Percentiles rank a stretch among this genome's conserved stretches.
Evolutionary conservation across 345 rosid species (phyloP).

Genomic region (Acer negundo): DNA sequence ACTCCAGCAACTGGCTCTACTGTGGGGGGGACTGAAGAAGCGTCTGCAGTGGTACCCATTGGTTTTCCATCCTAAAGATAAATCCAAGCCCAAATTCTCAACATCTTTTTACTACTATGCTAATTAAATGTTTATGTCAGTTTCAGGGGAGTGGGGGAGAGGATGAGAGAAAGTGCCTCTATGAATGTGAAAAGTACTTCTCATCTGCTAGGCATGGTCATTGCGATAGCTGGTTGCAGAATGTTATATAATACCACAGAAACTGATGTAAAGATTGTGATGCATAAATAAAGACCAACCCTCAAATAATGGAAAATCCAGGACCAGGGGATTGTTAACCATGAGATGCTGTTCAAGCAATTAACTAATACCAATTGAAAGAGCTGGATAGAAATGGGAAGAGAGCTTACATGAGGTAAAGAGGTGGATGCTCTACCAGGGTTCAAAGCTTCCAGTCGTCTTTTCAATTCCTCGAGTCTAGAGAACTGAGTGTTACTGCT

Average conservation of each 20-base stretch:
- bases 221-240: not conserved
- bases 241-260: not conserved
- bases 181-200: not conserved
- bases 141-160: not conserved
- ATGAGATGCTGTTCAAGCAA: conserved; percentile 13
- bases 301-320: not conserved
- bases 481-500: conserved; percentile 71
- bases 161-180: too few species aligned
- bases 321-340: not conserved
- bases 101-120: conserved; percentile 19
- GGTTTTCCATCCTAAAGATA: conserved; percentile 46
- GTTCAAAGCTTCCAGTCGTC: conserved; percentile 76
- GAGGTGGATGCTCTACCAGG: conserved; percentile 54
- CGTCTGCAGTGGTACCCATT: conserved; percentile 29
- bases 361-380: conserved; percentile 10
- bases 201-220: not conserved
- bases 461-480: conserved; percentile 78
- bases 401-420: conserved; percentile 47
- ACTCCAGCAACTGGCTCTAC: conserved; percentile 28
- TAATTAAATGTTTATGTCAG: not conserved
- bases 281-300: not conserved
- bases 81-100: conserved; percentile 30
- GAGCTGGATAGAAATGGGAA: conserved; percentile 8
- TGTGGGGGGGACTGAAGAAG: conserved; percentile 35
- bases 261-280: not conserved